These are phyloP conservation scores for Erysimum cheiri DNA, from an alignment of 441 rosid genomes.

Conservation along the genomic window DNA sequence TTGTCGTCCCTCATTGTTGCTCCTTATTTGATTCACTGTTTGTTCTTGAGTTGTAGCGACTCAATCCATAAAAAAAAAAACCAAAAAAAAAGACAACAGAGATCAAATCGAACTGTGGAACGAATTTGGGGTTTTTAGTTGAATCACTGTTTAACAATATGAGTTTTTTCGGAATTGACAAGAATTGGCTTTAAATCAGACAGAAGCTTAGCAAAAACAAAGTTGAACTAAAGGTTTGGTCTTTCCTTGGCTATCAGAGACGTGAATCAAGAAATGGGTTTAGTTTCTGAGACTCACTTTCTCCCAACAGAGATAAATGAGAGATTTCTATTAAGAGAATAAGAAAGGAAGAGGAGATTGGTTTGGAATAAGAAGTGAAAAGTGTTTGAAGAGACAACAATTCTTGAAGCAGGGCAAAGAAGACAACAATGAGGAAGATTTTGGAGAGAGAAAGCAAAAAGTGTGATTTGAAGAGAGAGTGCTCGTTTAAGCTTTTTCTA, in stretches of 20 bases:
- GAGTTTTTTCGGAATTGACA: conserved; percentile 1
- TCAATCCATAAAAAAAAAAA: conserved; percentile 20
- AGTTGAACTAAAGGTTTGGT: conserved; percentile 17
- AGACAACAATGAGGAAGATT: conserved; percentile 74
- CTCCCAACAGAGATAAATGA: conserved; percentile 11
- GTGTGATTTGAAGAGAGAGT: conserved; percentile 43
- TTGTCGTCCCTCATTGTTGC: conserved; percentile 77
- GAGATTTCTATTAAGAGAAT: not conserved
- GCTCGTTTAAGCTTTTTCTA: conserved; percentile 37
- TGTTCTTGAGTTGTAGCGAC: conserved; percentile 33
- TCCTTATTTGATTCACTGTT: conserved; percentile 3
- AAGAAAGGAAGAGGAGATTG: conserved; percentile 35
- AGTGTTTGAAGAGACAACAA: conserved; percentile 67
- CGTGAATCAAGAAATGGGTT: conserved; percentile 41
- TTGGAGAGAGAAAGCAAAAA: conserved; percentile 41
- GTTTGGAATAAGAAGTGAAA: conserved; percentile 42
- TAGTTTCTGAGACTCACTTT: conserved; percentile 17
- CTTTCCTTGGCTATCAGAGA: conserved; percentile 21
- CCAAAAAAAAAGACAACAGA: not conserved
- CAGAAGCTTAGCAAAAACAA: conserved; percentile 25
- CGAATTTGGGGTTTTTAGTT: conserved; percentile 27
- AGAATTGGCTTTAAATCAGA: conserved; percentile 31
- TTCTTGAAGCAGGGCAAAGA: conserved; percentile 68
- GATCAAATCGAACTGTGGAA: conserved; percentile 33
- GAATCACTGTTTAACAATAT: conserved; percentile 27